Base-by-base conservation (phyloP, 768 basidiomycete species). In the Saitozyma sp. region DNA sequence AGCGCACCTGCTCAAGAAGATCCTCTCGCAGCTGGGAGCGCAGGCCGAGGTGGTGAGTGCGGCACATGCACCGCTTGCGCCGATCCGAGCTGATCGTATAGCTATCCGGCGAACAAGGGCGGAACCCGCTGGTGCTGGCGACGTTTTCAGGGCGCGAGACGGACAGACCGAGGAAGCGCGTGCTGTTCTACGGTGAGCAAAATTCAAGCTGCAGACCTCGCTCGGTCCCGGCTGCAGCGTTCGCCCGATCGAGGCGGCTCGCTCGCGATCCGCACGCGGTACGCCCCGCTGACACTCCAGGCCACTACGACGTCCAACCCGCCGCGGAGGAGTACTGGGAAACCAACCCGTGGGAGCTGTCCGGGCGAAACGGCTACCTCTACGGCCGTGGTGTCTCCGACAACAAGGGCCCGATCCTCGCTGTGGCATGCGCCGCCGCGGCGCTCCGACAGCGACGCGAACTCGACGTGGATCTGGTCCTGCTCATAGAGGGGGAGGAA, bases 241-340 rank as follows among this genome's bases (percentile, higher is more conserved):
- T 29, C 29, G 29, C 29, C 5, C 20, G 37, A 43, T 10, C 46
- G 41, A 19, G 52, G 19, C n/a, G 9, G n/a, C 42, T 17, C 48
- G n/a, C n/a, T n/a, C n/a, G n/a, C n/a, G n/a, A n/a, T n/a, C n/a
- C n/a, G n/a, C n/a, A n/a, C n/a, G n/a, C n/a, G n/a, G n/a, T n/a
- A n/a, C n/a, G n/a, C n/a, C 39, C 41, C 52, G 58, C 62, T 63
- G 29, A 62, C 29, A 20, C 2, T 39, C 19, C 43, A 77, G 77
- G 91, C 2, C 96, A 99, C 77, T 99, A 98, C 81, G 96, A 99
- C 70, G 91, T 98, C n/a, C 91, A 98, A 53, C 83, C 88, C 0
- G 92, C 93, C 0, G 86, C 86, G 0, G 79, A 82, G 9, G 82
- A 85, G 7, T 86, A 87, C 11, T 97, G 95, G 95, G 80, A 83